Base-by-base conservation (phyloP, 2,329 filamentous ascomycete genomes). In the Teratosphaeria gauchensis region DNA sequence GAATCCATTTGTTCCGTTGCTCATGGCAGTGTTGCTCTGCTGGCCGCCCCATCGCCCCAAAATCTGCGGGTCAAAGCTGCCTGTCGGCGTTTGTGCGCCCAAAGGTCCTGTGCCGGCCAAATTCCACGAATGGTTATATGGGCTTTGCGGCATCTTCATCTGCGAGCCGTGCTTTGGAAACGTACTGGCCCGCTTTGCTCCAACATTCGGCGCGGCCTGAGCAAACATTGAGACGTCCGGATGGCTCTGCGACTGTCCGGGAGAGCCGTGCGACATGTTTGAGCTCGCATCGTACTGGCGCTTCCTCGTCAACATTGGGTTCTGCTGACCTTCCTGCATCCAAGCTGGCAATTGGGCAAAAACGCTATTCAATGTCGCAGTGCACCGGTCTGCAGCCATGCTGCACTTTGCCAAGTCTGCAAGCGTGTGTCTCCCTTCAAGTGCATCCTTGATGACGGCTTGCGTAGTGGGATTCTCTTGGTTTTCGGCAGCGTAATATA, bases 301-400 rank as follows among this genome's bases (percentile, higher is more conserved):
- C 63, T 80, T 77, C 59, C 76, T 74, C 11, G 51, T 33, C n/a
- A 74, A 71, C 7, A 65, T 58, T 11, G 75, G 70, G 53, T 76
- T 75, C 16, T 70, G 64, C 24, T 76, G 75, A 54, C 74, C 77
- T 59, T 79, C 75, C 35, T 82, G 78, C 66, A 72, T 68, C 70
- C 71, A 74, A 32, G 69, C 86, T 0, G 92, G 90, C 0, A 97
- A 75, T 68, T 91, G 84, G 61, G 94, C 89, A 71, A 97, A 96
- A 7, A 96, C 80, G 54, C 80, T 90, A 70, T 85, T 83, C 31
- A 99, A 79, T 48, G 89, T 87, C 53, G 80, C 81, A 1, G 89
- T 90, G 68, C 95, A 94, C 61, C 90, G 82, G 70, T 96, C 90
- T 2, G 94, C 94, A 38, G 92, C 91, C 79, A 95, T 82, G 69